Evolutionary conservation across 345 rosid species (phyloP), one percentile per base, ranked within the genome.

Genomic region (Barbarea vulgaris): DNA sequence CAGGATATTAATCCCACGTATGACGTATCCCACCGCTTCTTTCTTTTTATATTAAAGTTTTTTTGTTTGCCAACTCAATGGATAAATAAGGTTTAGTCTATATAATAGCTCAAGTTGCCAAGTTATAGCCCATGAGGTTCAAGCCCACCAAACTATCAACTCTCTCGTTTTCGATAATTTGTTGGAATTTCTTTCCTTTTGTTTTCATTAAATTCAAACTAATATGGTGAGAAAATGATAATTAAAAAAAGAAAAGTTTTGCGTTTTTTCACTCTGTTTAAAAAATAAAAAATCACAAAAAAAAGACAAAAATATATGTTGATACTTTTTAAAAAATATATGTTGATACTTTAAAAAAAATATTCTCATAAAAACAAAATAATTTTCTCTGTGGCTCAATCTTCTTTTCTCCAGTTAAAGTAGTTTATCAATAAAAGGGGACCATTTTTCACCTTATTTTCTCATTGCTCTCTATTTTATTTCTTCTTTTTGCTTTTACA

Each of bases 391-490:
- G 57, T 44, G 9, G 33, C 57, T 66, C 11, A 57, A 3, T 66
- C 22, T 66, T 67, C 44, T 74, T 74, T 57, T 57, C 33, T 58
- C 54, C 0, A 0, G 0, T 75, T 57, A 67, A 75, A 75, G 67
- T 74, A 59, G 9, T 14, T 54, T 56, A 46, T 67, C 66, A 46
- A 66, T 64, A 75, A 75, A 70, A 57, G 34, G 42, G 73, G 79
- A 67, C 79, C 79, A 37, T 58, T 74, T 62, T 66, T 66, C 60
- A 66, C 42, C 41, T 9, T 58, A 61, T 75, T 75, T 67, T 58
- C 15, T 2, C 44, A 22, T 66, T 57, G 28, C 42, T 46, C 22
- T 28, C 57, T 65, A 12, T 12, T 0, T 17, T 22, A 24, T 12
- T 3, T 27, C 4, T 27, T 27, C 3, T 27, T 27, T 30, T 6